These are phyloP conservation scores for Ophiostoma angusticollis DNA, from an alignment of 2,329 filamentous ascomycete genomes.

Conservation along the genomic window DNA sequence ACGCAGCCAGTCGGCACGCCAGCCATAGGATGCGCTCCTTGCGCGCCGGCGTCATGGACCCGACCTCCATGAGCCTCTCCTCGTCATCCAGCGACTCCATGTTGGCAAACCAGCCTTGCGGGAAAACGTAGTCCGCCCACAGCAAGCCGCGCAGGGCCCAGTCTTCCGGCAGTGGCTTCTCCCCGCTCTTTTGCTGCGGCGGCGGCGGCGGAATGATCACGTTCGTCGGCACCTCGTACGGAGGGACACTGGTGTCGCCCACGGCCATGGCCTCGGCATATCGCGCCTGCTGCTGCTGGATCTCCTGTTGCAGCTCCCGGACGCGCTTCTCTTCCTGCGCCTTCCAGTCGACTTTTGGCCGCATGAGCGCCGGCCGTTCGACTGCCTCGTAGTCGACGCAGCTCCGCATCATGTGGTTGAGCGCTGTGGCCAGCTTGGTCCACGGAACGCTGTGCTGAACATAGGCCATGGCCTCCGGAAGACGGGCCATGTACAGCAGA, in stretches of 20 bases:
- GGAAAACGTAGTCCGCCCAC: slow-evolving; percentile 47
- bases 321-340: background rate
- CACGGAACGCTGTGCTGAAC: slow-evolving; percentile 31
- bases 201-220: background rate
- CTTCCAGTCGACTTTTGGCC: background rate
- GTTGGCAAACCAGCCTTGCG: slow-evolving; percentile 41
- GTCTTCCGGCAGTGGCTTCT: slow-evolving; percentile 54
- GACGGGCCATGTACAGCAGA: slow-evolving; percentile 32
- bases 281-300: background rate
- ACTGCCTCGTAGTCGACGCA: slow-evolving; percentile 23
- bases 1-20: slow-evolving; percentile 32
- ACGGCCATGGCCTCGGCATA: background rate
- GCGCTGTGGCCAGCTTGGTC: slow-evolving; percentile 23
- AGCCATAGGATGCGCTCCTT: slow-evolving; percentile 48
- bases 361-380: slow-evolving; percentile 28
- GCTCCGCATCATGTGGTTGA: slow-evolving; percentile 24
- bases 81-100: slow-evolving; percentile 51
- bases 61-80: slow-evolving; percentile 49
- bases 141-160: slow-evolving; percentile 51
- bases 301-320: background rate
- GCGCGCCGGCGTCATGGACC: slow-evolving; percentile 44
- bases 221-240: background rate
- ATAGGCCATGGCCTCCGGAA: slow-evolving; percentile 28
- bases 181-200: slow-evolving; percentile 20
- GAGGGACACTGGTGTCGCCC: background rate